Conservation (phyloP, 129 eudicot species). For the Pseudognaphalium luteoalbum region DNA sequence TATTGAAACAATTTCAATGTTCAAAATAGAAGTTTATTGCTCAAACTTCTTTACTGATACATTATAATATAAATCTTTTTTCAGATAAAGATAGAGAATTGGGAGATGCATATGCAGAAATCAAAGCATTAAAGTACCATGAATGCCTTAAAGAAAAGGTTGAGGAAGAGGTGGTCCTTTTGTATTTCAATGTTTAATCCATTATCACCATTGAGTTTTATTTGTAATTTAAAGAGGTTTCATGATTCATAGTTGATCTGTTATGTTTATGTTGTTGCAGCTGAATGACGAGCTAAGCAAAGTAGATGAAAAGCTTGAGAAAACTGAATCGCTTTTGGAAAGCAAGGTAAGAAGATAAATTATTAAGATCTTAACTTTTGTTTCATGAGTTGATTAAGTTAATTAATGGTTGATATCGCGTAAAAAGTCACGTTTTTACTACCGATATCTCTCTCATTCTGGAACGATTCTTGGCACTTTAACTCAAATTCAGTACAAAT, state of each 20-base stretch:
- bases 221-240: not conserved
- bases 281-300: conserved; percentile 62
- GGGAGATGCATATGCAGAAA: conserved; percentile 59
- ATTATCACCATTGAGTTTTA: not conserved
- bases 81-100: too few species aligned
- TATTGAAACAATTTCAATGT: too few species aligned
- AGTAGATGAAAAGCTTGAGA: conserved; percentile 78
- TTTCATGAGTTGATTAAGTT: not conserved
- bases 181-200: not conserved
- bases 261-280: conserved; percentile 39
- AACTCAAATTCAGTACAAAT: too few species aligned
- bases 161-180: conserved; percentile 65
- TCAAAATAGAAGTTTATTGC: too few species aligned
- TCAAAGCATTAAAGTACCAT: conserved; percentile 73
- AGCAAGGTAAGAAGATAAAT: conserved; percentile 35
- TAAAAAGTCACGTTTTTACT: too few species aligned
- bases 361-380: not conserved
- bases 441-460: too few species aligned
- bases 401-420: too few species aligned
- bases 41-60: too few species aligned
- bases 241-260: not conserved
- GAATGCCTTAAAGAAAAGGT: conserved; percentile 77
- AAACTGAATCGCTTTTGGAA: conserved; percentile 68
- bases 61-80: too few species aligned
- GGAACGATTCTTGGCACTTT: too few species aligned